Evolutionary conservation across 495 filamentous ascomycete genomes (phyloP), one percentile per base, ranked within the genome.

Genomic region (Podospora fimiseda): DNA sequence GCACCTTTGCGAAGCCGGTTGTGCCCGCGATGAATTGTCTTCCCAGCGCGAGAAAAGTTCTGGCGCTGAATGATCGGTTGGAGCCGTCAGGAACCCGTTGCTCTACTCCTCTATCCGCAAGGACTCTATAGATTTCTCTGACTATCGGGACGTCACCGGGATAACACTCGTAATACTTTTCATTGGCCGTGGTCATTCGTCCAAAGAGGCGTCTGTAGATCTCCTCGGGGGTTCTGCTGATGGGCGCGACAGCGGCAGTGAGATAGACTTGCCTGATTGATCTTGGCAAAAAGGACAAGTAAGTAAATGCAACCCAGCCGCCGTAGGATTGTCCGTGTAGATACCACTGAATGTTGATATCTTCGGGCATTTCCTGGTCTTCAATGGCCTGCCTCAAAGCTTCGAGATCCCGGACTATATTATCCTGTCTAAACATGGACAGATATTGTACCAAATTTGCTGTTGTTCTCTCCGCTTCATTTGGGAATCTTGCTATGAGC

Each of bases 301-400:
- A 96, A 2, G 84, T 87, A 14, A 84, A 72, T 2, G 76, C 77
- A 43, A 86, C 89, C 71, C 94, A 95, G 0, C 91, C 92, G 23
- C 92, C 91, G 61, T 91, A 96, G 15, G 85, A 89, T 67, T 96
- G 91, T 8, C 90, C 90, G 42, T 93, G 75, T 14, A 88, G 72
- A 13, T 66, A 72, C 86, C 88, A 95, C 71, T 88, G 87, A 56
- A 82, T 75, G 1, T n/a, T 20, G 9, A 15, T 21, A 3, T 47
- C 20, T 14, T 24, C n/a, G 19, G 19, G 42, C 13, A 8, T 4
- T 6, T 24, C 6, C 15, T 45, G 7, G 20, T 47, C 11, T 1
- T 40, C 11, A 13, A 96, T 70, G 23, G 71, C 80, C 36, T 81
- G 72, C 2, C 91, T 78, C 9, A 96, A 79, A 3, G 90, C 88